Evolutionary conservation across 805 yeast genomes (phyloP), one percentile per base, ranked within the genome.

Genomic region (Ogataea sp.): DNA sequence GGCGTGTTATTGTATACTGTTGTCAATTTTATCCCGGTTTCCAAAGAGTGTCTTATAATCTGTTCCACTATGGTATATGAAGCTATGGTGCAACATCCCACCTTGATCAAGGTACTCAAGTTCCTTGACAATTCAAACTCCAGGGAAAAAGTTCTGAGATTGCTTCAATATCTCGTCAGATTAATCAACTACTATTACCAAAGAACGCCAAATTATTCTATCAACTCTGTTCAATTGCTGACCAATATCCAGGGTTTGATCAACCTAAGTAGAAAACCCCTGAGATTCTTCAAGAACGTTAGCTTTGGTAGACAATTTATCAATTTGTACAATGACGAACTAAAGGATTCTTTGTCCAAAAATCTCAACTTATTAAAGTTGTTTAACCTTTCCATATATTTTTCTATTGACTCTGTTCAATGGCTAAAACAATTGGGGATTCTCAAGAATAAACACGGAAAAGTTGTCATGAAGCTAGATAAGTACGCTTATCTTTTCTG

Each of bases 231-330:
- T 26, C 59, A 61, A 35, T 57, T 72, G 43, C 70, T 78, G 56
- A 72, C 71, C 48, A 65, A 70, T 18, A 59, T 87, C 45, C 84
- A 80, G 62, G 57, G 56, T 34, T 78, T 82, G 46, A 71, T 86
- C 24, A 72, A 85, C 2, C 59, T 80, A 43, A 70, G 85, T 45
- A 78, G 97, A 59, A 90, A 90, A 65, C 80, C 88, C 18, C 64
- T 89, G 67, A 75, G 97, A 53, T 78, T 82, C 53, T 74, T 87
- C 46, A 89, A 88, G 62, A 95, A 95, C 1, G 64, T 89, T 52
- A 70, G 70, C 51, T 87, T 82, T 56, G 54, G 84, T 39, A 78
- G 78, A 50, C 71, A 75, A n/a, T 84, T 89, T 4, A 68, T 83
- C 2, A 70, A 72, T 45, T 73, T 84, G 13, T 73, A 67, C 50